Base-by-base conservation (phyloP, 1,139 yeast species). In the Magnusiomyces sp. region DNA sequence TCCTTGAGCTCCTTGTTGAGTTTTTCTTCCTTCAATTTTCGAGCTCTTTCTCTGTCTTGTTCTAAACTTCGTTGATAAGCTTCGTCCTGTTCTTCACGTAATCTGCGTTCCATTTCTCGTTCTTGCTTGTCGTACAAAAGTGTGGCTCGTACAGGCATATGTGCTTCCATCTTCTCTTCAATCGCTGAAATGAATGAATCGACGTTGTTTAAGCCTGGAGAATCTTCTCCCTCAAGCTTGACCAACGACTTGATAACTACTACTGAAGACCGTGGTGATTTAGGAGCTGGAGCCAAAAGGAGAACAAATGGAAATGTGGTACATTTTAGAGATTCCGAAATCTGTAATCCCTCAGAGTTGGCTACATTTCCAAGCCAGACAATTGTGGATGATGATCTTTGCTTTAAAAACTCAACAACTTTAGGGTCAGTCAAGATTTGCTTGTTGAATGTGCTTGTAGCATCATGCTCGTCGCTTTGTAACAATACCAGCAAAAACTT, bases 291-390 rank as follows among this genome's bases (percentile, higher is more conserved):
- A 78, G 88, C 65, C 76, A 72, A 59, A 79, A 82, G 49, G 0
- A 94, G 95, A 40, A 87, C 66, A 62, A 86, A 85, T 10, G 98
- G 98, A 60, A 83, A 83, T 56, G 79, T 77, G 19, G 90, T 77
- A 42, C 83, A 85, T 53, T 79, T 77, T 53, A 90, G 74, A 45
- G 84, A 79, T 61, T 83, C 82, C 0, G 95, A 87, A 14, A 88
- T 80, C 60, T 88, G 95, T 61, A 80, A 83, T 1, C 94, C 87
- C 65, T 92, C 97, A 13, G 89, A 79, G 54, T 82, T 80, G 14
- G 79, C 76, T 32, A 85, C 78, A 62, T 86, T 85, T 7, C 97
- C 96, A 37, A 94, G 95, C 97, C 97, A 92, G 4, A 88, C 70
- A 2, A 88, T 60, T 2, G 81, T 65, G 44, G 75, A 71, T 48